These are phyloP conservation scores for Lipomyces yamanashiensis DNA, from an alignment of 805 yeast species.

Conservation along the genomic window DNA sequence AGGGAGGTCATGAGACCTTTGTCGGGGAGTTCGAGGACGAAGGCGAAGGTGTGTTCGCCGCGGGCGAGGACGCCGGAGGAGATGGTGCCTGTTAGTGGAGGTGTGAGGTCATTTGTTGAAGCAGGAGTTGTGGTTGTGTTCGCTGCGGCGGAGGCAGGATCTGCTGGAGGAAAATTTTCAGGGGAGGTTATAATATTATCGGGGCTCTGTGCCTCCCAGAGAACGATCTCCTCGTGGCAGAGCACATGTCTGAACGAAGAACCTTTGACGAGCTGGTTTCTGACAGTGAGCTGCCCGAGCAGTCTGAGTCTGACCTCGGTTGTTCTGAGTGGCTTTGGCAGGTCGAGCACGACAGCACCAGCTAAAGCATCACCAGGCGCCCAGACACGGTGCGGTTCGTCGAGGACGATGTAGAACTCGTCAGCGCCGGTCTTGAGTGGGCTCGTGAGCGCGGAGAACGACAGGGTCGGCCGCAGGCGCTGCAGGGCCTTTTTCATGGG, in stretches of 20 bases:
- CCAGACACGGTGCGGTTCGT: slow-evolving; percentile 76
- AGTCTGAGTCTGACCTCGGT: slow-evolving; percentile 39
- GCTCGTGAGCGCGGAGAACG: slow-evolving; percentile 28
- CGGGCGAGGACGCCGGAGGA: slow-evolving; percentile 25
- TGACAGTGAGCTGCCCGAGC: slow-evolving; percentile 42
- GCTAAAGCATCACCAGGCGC: slow-evolving; percentile 75
- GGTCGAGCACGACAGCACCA: slow-evolving; percentile 44
- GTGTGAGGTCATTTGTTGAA: neutral
- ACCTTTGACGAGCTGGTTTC: slow-evolving; percentile 43
- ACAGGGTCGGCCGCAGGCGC: slow-evolving; percentile 32
- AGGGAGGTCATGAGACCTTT: slow-evolving; percentile 73
- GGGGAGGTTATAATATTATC: neutral
- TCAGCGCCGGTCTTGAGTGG: slow-evolving; percentile 31
- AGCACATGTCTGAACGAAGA: slow-evolving; percentile 40
- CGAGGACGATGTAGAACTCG: slow-evolving; percentile 72
- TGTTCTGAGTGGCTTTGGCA: slow-evolving; percentile 40
- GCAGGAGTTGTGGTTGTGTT: neutral
- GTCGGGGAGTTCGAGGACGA: slow-evolving; percentile 78
- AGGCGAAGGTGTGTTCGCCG: slow-evolving; percentile 90
- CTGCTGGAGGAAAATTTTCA: neutral
- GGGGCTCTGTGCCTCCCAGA: slow-evolving; percentile 36
- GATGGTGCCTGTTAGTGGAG: neutral
- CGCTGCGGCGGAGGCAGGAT: neutral
- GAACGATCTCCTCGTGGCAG: slow-evolving; percentile 41
- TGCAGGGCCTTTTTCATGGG: slow-evolving; percentile 36